Evolutionary conservation across 2,329 filamentous ascomycete genomes (phyloP), one percentile per base, ranked within the genome.

Genomic region (Beauveria australis): DNA sequence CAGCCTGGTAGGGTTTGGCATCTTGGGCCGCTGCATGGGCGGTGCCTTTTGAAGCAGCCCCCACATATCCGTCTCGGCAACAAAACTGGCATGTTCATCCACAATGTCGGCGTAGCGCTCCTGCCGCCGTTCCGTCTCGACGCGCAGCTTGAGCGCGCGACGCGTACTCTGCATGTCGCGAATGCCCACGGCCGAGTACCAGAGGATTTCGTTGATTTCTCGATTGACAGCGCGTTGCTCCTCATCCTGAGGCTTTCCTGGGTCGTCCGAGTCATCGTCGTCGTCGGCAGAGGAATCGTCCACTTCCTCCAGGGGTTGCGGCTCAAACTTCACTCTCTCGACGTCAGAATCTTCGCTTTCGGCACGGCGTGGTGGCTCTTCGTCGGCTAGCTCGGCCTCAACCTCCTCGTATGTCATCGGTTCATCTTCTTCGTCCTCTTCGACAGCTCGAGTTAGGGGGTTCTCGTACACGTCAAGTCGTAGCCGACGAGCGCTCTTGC

Each of bases 21-120:
- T 18, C 48, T 37, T 43, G 6, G 69, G 67, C 52, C 73, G 47
- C 28, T 70, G 70, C 61, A 67, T 67, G 0, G 74, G 75, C 2
- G 76, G 75, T 37, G 70, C 67, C 66, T 69, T 71, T 46, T 74
- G 73, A 22, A 82, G 62, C 18, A 81, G 61, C 10, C 68, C 66
- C 80, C 80, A 82, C 71, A 83, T 70, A 51, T 72, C 67, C 28
- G 65, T 63, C 65, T 82, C 80, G 37, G 78, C 78, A 26, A 69
- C 65, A 48, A 71, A 71, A 58, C 74, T 76, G 2, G 70, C 72
- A 44, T 70, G 70, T 18, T 70, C 69, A 63, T 83, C 80, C 16
- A 71, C 62, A 3, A 69, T 66, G 28, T 80, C 77, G 0, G 80
- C 79, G 43, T 76, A 72, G 14, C 66, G 70, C 63, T 82, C 79